Percentiles rank a stretch among this genome's conserved stretches.
These are phyloP conservation scores for Ganoderma lingzhi DNA, from an alignment of 1,284 basidiomycete genomes.

Conservation along the genomic window DNA sequence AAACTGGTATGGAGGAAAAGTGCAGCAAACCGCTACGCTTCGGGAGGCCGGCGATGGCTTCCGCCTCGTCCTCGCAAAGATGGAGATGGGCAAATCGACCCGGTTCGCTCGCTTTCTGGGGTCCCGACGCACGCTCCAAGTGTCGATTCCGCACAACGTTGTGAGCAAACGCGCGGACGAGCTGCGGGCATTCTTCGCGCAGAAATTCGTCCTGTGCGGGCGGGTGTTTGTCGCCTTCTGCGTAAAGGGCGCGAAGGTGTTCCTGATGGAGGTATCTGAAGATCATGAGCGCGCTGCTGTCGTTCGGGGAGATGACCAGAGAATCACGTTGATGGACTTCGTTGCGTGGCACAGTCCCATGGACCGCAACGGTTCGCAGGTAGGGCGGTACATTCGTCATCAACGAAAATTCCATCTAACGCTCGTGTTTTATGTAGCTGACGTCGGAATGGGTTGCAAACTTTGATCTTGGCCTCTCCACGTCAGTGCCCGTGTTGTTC, in stretches of 20 bases:
- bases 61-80: constrained; percentile 55
- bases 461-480: constrained; percentile 71
- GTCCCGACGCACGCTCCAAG: constrained; percentile 66
- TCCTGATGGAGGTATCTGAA: constrained; percentile 64
- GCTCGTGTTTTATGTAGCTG: constrained; percentile 49
- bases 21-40: constrained; percentile 65
- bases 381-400: constrained; percentile 43
- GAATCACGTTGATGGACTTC: constrained; percentile 57
- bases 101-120: constrained; percentile 69
- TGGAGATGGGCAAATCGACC: constrained; percentile 65
- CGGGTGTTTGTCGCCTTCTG: constrained; percentile 66
- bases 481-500: constrained; percentile 64
- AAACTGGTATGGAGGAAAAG: constrained; percentile 72
- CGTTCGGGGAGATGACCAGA: constrained; percentile 53
- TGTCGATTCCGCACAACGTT: constrained; percentile 55
- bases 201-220: constrained; percentile 68
- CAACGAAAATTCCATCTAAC: background rate
- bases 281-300: constrained; percentile 46
- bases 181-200: constrained; percentile 48
- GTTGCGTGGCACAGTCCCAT: constrained; percentile 71
- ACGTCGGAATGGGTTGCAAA: constrained; percentile 73
- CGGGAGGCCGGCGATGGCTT: constrained; percentile 39
- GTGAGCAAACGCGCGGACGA: constrained; percentile 43
- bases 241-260: constrained; percentile 66
- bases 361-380: constrained; percentile 58